Evolutionary conservation across 306 rosid species (phyloP).

Genomic region (Rosa lucieae): DNA sequence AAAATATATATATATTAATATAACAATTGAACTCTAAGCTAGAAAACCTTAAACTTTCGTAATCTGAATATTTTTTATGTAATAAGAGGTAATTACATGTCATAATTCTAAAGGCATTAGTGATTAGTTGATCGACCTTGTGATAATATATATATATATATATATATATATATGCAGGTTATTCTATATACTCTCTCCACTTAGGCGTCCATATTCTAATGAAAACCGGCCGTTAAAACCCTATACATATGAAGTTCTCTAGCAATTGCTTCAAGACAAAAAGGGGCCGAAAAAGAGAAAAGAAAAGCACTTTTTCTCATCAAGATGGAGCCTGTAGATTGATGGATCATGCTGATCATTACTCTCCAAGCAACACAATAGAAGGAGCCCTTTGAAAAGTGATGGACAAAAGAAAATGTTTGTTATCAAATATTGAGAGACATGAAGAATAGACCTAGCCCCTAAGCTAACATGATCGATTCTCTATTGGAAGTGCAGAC

Average conservation of each 20-base stretch:
- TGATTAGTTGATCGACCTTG: too few species aligned
- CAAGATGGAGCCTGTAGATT: neutral
- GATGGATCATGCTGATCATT: constrained; percentile 2
- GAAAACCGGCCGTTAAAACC: neutral
- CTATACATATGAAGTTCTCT: neutral
- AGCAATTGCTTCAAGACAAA: constrained; percentile 1
- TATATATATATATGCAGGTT: neutral
- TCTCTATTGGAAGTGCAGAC: neutral
- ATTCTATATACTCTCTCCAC: neutral
- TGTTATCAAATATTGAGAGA: neutral
- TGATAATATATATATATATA: too few species aligned
- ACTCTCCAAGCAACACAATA: neutral
- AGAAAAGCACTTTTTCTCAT: neutral
- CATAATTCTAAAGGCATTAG: too few species aligned
- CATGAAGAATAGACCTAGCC: neutral
- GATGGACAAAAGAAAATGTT: neutral
- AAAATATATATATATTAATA: too few species aligned
- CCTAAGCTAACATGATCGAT: neutral
- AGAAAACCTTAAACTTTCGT: too few species aligned
- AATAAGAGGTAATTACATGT: too few species aligned
- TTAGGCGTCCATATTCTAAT: neutral
- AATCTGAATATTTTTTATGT: too few species aligned
- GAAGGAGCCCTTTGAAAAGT: constrained; percentile 3
- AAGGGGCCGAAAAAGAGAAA: neutral
- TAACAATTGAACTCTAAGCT: too few species aligned